Evolutionary conservation across 495 filamentous ascomycete species (phyloP).

Genomic region (Filosporella fistucella): DNA sequence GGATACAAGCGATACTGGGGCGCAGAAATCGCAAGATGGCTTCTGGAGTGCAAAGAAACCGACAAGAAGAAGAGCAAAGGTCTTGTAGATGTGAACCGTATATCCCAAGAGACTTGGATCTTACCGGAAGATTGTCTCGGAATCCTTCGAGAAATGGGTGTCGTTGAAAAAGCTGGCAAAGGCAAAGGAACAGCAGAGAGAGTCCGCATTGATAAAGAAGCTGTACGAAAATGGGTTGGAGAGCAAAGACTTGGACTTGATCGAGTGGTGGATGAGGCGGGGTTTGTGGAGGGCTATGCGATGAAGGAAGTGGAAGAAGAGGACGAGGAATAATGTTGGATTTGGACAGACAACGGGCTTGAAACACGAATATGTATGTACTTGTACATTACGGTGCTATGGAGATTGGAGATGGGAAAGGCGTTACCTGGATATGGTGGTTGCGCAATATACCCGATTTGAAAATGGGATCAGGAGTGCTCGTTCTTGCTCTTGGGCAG

Average conservation of each 20-base stretch:
- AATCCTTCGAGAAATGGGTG: constrained; percentile 73
- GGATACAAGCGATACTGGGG: constrained; percentile 85
- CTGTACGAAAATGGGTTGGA: constrained; percentile 49
- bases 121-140: constrained; percentile 74
- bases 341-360: too few relatives aligned
- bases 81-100: constrained; percentile 33
- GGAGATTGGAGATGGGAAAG: too few relatives aligned
- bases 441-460: too few relatives aligned
- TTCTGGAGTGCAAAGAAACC: constrained; percentile 34
- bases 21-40: constrained; percentile 66
- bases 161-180: constrained; percentile 49
- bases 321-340: too few relatives aligned
- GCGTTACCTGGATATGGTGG: too few relatives aligned
- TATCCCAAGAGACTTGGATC: constrained; percentile 66
- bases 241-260: constrained; percentile 39
- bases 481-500: too few relatives aligned
- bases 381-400: too few relatives aligned
- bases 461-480: too few relatives aligned
- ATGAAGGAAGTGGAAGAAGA: constrained; percentile 20
- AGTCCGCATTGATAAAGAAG: constrained; percentile 48
- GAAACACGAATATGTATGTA: too few relatives aligned
- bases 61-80: constrained; percentile 37
- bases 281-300: constrained; percentile 50
- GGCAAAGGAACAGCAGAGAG: constrained; percentile 34
- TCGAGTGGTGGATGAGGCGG: constrained; percentile 48